Evolutionary conservation across 352 stramenopile genomes (phyloP), one percentile per base, ranked within the genome.

Genomic region (Plasmopara muralis): DNA sequence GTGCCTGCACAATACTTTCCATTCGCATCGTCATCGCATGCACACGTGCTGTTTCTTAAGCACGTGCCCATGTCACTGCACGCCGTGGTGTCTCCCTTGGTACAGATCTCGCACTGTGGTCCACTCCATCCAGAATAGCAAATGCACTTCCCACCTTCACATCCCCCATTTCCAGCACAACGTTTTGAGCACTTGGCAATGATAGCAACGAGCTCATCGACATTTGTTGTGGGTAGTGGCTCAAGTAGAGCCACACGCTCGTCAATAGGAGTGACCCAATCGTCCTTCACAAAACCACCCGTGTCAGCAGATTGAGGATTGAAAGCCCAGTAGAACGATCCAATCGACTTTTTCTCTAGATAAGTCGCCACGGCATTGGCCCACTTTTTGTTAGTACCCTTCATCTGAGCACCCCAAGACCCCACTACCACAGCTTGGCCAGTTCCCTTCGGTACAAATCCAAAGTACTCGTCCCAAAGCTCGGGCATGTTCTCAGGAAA

Each of bases 281-380:
- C 79, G n/a, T 83, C 68, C 53, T 69, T 69, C 6, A 87, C 64
- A 16, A 90, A 72, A 4, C 76, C 80, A 18, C 80, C 80, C 0
- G 63, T 84, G 47, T 88, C 76, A 13, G 72, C 75, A 9, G 74
- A 86, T 57, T 90, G 71, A 5, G 80, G 80, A 50, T 90, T 90
- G 35, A 90, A 73, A 0, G 74, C 74, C 78, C 80, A 90, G 53
- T 87, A 85, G 52, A 90, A 90, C 12, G 73, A 87, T 9, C 70
- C 71, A 42, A 90, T 79, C 9, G 43, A 66, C 15, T 79, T 84
- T 28, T 74, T 43, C 10, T 63, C 47, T 14, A 90, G 46, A 41
- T 87, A 90, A 9, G 66, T 35, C 9, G 68, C 70, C 25, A 85
- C 66, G 0, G 66, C 62, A 15, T 66, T 65, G 0, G 71, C 76